Base-by-base conservation (phyloP, 768 basidiomycete species). In the Termitomyces titanicus region DNA sequence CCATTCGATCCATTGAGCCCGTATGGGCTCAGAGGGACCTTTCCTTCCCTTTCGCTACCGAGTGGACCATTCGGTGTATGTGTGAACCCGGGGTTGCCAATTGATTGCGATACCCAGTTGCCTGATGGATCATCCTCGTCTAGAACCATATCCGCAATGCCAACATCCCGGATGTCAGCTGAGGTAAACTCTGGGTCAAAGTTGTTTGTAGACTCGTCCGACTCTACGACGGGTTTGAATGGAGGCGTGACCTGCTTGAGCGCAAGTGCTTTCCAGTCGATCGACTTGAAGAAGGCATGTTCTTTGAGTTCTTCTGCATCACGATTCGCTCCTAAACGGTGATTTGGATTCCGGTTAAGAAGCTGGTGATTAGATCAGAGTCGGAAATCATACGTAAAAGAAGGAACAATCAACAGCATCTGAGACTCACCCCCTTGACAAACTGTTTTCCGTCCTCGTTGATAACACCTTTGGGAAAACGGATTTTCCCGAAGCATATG, bases 391-490 rank as follows among this genome's bases (percentile, higher is more conserved):
- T n/a, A n/a, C n/a, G n/a, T n/a, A 42, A n/a, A 50, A 29, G 5
- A 45, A 47, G 33, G 33, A 27, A 43, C 13, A 39, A 34, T 44
- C 33, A 43, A 60, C n/a, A n/a, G n/a, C n/a, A n/a, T n/a, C n/a
- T n/a, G n/a, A 47, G 5, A 83, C 92, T 75, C 62, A 98, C 95
- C 60, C 92, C 94, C 74, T 98, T 98, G 65, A 99, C 97, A 62
- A 98, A 99, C 74, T 95, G 89, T 74, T 99, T 99, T 45, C 97
- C 97, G 46, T 98, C 95, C 64, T 99, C 97, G 57, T 88, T 87
- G 62, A 98, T 98, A 33, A 98, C 95, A 51, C 90, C 95, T 66
- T 93, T 89, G 5, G 97, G 97, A 76, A 98, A 98, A 51, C 94
- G 81, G 67, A 98, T 98, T 80, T 98, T 98, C 56, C 97, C 97